phyloP scores from a whole-genome alignment of 257 asterid genomes.

The Solanum lycopersicoides region DNA sequence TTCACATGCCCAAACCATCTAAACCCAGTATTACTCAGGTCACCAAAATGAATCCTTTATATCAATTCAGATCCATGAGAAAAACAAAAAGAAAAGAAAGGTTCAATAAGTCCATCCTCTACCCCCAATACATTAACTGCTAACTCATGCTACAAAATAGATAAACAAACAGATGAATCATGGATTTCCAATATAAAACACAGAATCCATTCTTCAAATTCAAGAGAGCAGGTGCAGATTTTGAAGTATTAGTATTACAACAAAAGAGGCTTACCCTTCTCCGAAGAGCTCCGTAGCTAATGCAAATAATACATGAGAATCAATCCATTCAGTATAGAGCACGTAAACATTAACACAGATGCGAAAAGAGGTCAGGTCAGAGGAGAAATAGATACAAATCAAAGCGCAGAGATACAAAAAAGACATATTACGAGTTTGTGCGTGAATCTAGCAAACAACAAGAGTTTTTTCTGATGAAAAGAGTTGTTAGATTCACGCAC shows the following conservation, averaged over 20 bases:
- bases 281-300: not conserved
- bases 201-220: not conserved
- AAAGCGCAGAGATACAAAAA: not conserved
- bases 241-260: not conserved
- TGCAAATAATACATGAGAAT: not conserved
- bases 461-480: not conserved
- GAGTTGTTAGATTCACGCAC: conserved; percentile 6
- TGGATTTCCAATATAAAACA: not conserved
- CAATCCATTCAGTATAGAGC: not conserved
- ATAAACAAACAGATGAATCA: not conserved
- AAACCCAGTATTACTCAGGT: too few species aligned
- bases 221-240: not conserved
- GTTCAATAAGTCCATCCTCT: not conserved
- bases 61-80: not conserved
- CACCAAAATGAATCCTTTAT: not conserved
- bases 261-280: not conserved
- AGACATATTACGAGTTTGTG: conserved; percentile 10
- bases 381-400: not conserved
- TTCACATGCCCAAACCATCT: too few species aligned
- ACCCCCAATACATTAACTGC: not conserved
- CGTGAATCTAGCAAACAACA: conserved; percentile 6
- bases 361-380: not conserved
- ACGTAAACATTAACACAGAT: not conserved
- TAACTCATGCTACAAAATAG: not conserved
- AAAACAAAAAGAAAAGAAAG: not conserved